Evolutionary conservation across 805 yeast genomes (phyloP), one percentile per base, ranked within the genome.

Genomic region (Candida taoyuanica): DNA sequence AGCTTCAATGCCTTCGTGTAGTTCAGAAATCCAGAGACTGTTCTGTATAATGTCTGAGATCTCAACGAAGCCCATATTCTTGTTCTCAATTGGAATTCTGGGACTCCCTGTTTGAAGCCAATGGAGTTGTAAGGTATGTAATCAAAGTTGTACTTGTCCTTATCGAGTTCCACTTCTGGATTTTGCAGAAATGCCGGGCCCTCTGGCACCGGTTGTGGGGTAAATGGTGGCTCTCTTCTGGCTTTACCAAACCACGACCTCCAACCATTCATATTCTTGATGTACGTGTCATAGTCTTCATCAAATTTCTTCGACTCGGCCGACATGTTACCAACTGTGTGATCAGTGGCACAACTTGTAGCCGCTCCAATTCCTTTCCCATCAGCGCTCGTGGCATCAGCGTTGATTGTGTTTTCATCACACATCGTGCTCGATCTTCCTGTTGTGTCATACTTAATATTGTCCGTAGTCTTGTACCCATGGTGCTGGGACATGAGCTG

Each of bases 51-150:
- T 0, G 96, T 87, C 55, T 87, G 96, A 2, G 85, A 75, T 52
- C 95, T 68, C 37, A 84, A 62, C 0, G 95, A 85, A 0, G 95
- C 85, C 96, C 96, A 87, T 2, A 86, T 71, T 53, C 95, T 68
- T 0, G 95, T 86, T 56, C 94, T 65, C 45, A 82, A 55, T 3
- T 76, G 71, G 48, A 72, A 76, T 39, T 78, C 79, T 0, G 84
- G 79, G 3, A 76, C 69, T 2, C 87, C 72, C 17, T 75, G 67
- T 46, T 78, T 81, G 60, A 81, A 85, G 0, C 95, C 95, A 47
- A 84, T 64, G 48, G 80, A 78, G 44, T 81, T 76, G 42, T 70
- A 77, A 1, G 94, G 91, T 23, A 85, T 55, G 43, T 85, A 88
- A 44, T 73, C 71, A 26, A 29, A 19, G 20, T 15, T 37, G 24